phyloP scores from a whole-genome alignment of 345 rosid species.

The Isatis tinctoria region DNA sequence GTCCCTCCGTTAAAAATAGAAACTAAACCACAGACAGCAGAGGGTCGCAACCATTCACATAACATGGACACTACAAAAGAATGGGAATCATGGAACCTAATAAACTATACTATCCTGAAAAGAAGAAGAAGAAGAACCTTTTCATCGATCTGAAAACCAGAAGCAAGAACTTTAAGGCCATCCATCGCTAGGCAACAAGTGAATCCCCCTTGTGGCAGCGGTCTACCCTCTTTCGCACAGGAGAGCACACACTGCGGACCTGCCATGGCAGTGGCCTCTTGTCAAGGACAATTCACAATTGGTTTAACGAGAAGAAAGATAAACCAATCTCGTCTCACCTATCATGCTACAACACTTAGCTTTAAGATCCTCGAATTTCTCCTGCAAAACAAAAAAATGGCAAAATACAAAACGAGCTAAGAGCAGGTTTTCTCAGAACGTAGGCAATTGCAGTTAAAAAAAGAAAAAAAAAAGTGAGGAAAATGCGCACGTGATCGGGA shows the following conservation, averaged over 20 bases:
- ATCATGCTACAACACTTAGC: slow-evolving; percentile 77
- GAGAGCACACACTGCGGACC: slow-evolving; percentile 94
- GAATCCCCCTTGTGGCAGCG: slow-evolving; percentile 68
- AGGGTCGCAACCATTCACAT: too few species aligned
- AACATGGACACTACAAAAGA: not conserved
- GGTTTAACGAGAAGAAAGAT: not conserved
- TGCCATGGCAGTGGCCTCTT: slow-evolving; percentile 14
- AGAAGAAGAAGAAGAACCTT: slow-evolving; percentile 48
- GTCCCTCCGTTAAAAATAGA: not conserved
- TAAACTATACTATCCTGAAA: not conserved
- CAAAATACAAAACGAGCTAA: not conserved
- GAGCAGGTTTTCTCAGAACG: not conserved
- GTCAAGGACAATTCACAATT: not conserved
- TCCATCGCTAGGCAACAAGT: slow-evolving; percentile 97
- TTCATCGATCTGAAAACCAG: slow-evolving; percentile 80
- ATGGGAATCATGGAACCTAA: not conserved
- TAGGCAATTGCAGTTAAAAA: not conserved
- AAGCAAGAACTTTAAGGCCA: slow-evolving; percentile 79
- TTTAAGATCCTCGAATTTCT: slow-evolving; percentile 81
- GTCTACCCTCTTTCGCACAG: slow-evolving; percentile 76
- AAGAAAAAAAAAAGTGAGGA: not conserved
- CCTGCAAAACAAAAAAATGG: slow-evolving; percentile 40
- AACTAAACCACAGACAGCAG: not conserved
- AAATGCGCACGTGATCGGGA: slow-evolving; percentile 49
- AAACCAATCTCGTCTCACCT: slow-evolving; percentile 38